phyloP scores from a whole-genome alignment of 2,329 filamentous ascomycete species.

The Camillea tinctor region DNA sequence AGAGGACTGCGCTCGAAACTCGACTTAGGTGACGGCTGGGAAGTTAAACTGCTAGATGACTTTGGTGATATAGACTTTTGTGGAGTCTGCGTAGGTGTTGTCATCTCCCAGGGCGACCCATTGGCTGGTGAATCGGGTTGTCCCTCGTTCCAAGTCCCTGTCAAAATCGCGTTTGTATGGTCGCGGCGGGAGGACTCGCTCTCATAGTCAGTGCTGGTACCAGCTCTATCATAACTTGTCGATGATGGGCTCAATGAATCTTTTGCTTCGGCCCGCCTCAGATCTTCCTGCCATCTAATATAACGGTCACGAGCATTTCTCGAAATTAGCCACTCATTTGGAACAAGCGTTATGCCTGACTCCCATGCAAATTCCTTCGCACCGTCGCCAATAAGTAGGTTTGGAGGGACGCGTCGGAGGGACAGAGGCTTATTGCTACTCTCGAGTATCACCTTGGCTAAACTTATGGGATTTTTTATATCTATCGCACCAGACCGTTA shows the following conservation, averaged over 20 bases:
- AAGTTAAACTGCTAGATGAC: constrained; percentile 10
- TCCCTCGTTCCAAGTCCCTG: constrained; percentile 62
- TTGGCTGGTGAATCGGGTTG: constrained; percentile 56
- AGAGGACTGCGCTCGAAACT: constrained; percentile 26
- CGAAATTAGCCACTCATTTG: constrained; percentile 77
- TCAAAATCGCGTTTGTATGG: constrained; percentile 54
- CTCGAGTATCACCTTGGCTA: constrained; percentile 82
- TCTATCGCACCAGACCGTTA: constrained; percentile 49
- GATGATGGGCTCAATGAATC: constrained; percentile 31
- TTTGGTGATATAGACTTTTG: constrained; percentile 13
- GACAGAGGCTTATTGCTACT: constrained; percentile 74
- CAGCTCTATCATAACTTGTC: constrained; percentile 18
- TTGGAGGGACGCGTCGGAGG: constrained; percentile 85
- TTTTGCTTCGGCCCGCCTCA: constrained; percentile 59
- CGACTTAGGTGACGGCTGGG: constrained; percentile 16
- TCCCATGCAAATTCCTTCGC: constrained; percentile 84
- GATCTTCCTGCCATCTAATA: constrained; percentile 72
- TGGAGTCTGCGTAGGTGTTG: constrained; percentile 1
- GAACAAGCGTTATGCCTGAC: constrained; percentile 70
- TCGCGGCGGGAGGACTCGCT: constrained; percentile 37
- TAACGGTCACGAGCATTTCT: constrained; percentile 76
- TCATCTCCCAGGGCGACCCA: constrained; percentile 21
- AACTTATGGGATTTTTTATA: constrained; percentile 86
- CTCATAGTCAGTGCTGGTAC: constrained; percentile 2
- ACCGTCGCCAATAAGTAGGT: constrained; percentile 82